phyloP scores from a whole-genome alignment of 1,284 basidiomycete species.

The Ustilago crameri region DNA sequence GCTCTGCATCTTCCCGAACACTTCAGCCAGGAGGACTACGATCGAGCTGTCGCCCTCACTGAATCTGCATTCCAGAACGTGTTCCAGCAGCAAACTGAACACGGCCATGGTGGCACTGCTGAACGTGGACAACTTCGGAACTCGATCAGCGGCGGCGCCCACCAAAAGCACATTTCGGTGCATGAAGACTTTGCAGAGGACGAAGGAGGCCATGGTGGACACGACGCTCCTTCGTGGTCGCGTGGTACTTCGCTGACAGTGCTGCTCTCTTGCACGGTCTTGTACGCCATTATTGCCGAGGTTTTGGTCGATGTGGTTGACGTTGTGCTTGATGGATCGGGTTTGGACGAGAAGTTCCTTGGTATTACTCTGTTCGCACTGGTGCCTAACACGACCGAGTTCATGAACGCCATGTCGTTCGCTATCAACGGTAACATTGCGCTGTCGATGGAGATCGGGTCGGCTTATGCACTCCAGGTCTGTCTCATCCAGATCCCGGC shows the following conservation, averaged over 20 bases:
- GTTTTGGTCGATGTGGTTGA: slow-evolving; percentile 95
- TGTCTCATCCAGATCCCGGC: slow-evolving; percentile 97
- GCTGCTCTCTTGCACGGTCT: slow-evolving; percentile 77
- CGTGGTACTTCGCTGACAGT: slow-evolving; percentile 58
- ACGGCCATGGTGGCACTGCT: slow-evolving; percentile 4
- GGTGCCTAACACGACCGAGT: slow-evolving; percentile 98
- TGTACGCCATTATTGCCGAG: slow-evolving; percentile 97
- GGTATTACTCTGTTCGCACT: slow-evolving; percentile 96
- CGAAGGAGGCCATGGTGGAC: slow-evolving; percentile 79
- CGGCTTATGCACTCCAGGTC: slow-evolving; percentile 97
- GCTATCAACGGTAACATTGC: slow-evolving; percentile 97
- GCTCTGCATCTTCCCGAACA: slow-evolving; percentile 52
- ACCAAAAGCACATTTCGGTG: slow-evolving; percentile 46
- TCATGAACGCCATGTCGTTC: slow-evolving; percentile 99
- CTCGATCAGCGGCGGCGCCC: slow-evolving; percentile 10
- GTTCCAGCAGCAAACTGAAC: slow-evolving; percentile 45
- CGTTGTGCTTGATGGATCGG: slow-evolving; percentile 89
- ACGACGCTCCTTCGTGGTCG: slow-evolving; percentile 84
- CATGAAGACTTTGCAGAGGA: slow-evolving; percentile 42
- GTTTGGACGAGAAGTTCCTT: slow-evolving; percentile 96
- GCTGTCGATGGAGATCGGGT: slow-evolving; percentile 95
- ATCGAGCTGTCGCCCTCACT: slow-evolving; percentile 57
- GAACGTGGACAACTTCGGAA: slow-evolving; percentile 35
- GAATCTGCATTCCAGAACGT: slow-evolving; percentile 59
- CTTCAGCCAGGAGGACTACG: slow-evolving; percentile 59